Evolutionary conservation across 2,329 filamentous ascomycete species (phyloP), one percentile per base, ranked within the genome.

Genomic region (Pseudocercospora ulei): DNA sequence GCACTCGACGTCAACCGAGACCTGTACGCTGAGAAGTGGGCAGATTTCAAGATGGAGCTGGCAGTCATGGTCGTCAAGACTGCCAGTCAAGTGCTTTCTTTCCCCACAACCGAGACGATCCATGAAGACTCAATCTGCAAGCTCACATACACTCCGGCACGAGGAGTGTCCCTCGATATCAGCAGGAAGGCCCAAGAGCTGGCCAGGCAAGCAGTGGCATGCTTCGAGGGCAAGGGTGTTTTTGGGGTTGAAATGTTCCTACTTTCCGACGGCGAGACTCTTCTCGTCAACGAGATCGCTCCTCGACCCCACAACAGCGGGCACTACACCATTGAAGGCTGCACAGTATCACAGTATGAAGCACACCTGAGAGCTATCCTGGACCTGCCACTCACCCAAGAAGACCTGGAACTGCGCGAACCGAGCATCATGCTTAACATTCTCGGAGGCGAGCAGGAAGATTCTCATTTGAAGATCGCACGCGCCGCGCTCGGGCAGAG

Each of bases 201-300:
- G 0, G 90, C 87, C 0, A 75, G 76, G 51, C 76, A 81, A 41
- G 87, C 90, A 7, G 77, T 95, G 13, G 72, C 74, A 26, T 80
- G 76, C 35, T 80, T 98, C 38, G 78, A 78, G 67, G 90, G 90
- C 35, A 80, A 90, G 46, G 90, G 90, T 48, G 83, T 94, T 19
- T 98, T 95, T 62, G 90, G 88, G 0, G 88, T 96, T 0, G 90
- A 98, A 65, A 83, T 96, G 77, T 98, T 98, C 64, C 64, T 96
- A 3, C 72, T 87, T 7, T 66, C 77, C 33, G 76, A 90, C 53
- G 76, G 71, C 42, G 17, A 33, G 30, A 67, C 67, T 1, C 70
- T 94, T 1, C 65, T 92, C 41, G 72, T 95, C 52, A 94, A 93
- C 61, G 86, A 94, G 63, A 80, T 92, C 47, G 84, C 84, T 0